Conservation (phyloP, 78 protist species). For the Cavenderia fasciculata region DNA sequence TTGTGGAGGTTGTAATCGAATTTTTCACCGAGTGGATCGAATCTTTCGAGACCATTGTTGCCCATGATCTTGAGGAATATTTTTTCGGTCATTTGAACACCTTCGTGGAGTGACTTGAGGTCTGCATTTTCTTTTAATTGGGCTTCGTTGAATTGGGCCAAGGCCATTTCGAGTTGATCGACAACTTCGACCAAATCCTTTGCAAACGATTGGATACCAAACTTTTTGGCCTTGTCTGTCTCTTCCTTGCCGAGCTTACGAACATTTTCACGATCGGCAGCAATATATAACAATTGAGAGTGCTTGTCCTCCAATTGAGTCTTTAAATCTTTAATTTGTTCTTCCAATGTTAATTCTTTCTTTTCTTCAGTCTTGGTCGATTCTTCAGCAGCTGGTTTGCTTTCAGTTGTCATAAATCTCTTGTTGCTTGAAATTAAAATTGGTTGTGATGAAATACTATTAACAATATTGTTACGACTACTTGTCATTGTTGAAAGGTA, state of each 20-base stretch:
- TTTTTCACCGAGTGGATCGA: conserved; percentile 69
- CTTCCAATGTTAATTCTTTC: not conserved
- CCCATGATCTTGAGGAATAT: conserved; percentile 74
- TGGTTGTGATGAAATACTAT: too few species aligned
- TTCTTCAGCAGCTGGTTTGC: not conserved
- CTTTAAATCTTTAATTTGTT: conserved; percentile 31
- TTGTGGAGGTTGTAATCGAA: conserved; percentile 57
- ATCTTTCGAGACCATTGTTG: conserved; percentile 40
- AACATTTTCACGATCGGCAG: conserved; percentile 75
- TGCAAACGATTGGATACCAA: conserved; percentile 67
- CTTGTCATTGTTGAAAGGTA: too few species aligned
- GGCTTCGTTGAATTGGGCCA: conserved; percentile 3
- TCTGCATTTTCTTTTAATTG: conserved; percentile 21
- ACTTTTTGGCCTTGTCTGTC: conserved; percentile 60
- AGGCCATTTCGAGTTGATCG: conserved; percentile 70
- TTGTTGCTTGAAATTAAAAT: too few species aligned
- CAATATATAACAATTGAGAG: conserved; percentile 51
- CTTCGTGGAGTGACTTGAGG: conserved; percentile 36
- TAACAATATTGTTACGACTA: too few species aligned
- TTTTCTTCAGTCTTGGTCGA: not conserved
- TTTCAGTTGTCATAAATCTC: not conserved
- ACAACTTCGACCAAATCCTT: conserved; percentile 62
- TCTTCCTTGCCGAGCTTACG: conserved; percentile 59
- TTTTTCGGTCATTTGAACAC: conserved; percentile 69
- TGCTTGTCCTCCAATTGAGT: conserved; percentile 62